Base-by-base conservation (phyloP, 23 red algal species). In the Gracilaria caudata region DNA sequence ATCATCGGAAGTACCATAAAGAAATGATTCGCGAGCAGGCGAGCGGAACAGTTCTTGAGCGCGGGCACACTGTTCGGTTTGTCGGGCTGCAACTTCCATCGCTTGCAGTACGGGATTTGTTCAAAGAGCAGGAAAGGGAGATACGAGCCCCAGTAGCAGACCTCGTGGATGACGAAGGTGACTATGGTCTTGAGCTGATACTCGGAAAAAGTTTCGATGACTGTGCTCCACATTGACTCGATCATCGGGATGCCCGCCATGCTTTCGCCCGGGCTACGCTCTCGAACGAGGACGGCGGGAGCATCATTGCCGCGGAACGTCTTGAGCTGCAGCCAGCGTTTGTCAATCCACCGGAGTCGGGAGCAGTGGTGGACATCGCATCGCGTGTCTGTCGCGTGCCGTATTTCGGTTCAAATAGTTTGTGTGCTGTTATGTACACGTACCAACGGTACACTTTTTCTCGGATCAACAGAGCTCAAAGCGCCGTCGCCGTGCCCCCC, bases 71-170 rank as follows among this genome's bases (percentile, higher is more conserved):
- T 54, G 24, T 51, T 77, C 34, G 32, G 44, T 60, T 87, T 86
- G 65, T 72, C 79, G 72, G 79, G 80, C 24, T 79, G 80, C 30
- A 90, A 30, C 76, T 90, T 90, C 63, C 71, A 87, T 93, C 89
- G 38, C 75, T 17, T 41, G 83, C 53, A 94, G 68, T 34, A 81
- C 58, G 71, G 84, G 54, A 72, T 73, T 63, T 29, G 64, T 54
- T 79, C 88, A 71, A 39, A 68, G 20, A 51, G 73, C 28, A 70
- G 57, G 70, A 79, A 95, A 71, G 58, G 96, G 2, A 98, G 74
- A 77, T 94, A 98, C 56, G 89, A 72, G 68, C 81, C 87, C 96
- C 96, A 98, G 81, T 98, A 98, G 46, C 76, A 85, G 23, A 93
- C 16, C 85, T 98, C 96, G 49, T 98, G 96, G 39, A 98, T 84